Base-by-base conservation (phyloP, 2,329 filamentous ascomycete genomes). In the Tolypocladium inflatum region DNA sequence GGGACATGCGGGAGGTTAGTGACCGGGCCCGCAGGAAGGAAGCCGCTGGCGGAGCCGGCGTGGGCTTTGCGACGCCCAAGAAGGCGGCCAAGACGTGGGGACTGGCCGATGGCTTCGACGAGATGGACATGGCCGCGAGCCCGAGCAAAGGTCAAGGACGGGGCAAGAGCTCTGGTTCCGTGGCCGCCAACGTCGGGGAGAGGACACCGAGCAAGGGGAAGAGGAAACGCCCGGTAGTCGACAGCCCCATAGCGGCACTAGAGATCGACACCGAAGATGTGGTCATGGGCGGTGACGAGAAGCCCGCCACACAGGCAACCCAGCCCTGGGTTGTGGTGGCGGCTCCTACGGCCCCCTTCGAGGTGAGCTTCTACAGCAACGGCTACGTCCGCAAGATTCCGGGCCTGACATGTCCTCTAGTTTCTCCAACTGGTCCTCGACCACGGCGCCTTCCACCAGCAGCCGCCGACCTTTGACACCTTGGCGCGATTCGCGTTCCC, bases 51-150 rank as follows among this genome's bases (percentile, higher is more conserved):
- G 58, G 58, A 52, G 56, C 62, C 6, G 60, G 57, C 33, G 58
- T 55, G 19, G 68, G 67, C 23, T 38, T 63, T 11, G 79, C 76
- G 1, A 90, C 88, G 0, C 86, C 86, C 2, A 89, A 80, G 66
- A 86, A 83, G 68, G 67, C 73, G 1, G 71, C 78, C 35, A 84
- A 80, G 68, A 72, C 75, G 1, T 82, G 82, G 72, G 77, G 80
- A 1, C 75, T 88, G 55, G 81, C 87, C 1, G 90, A 94, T 71
- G 90, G 90, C 0, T 94, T 94, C 65, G 88, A 92, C 60, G 84
- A 90, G 60, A 75, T 83, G 62, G 82, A 85, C 61, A 75, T 83
- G 57, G 74, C 77, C 9, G 68, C 71, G 6, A 85, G 82, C 58
- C 82, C 82, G 0, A 79, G 72, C 65, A 83, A 81, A 63, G 76